A percentile compares a stretch with the other conserved stretches of the same genome.
These are phyloP conservation scores for Leccinum subgranulosum DNA, from an alignment of 768 basidiomycete species.

Conservation along the genomic window DNA sequence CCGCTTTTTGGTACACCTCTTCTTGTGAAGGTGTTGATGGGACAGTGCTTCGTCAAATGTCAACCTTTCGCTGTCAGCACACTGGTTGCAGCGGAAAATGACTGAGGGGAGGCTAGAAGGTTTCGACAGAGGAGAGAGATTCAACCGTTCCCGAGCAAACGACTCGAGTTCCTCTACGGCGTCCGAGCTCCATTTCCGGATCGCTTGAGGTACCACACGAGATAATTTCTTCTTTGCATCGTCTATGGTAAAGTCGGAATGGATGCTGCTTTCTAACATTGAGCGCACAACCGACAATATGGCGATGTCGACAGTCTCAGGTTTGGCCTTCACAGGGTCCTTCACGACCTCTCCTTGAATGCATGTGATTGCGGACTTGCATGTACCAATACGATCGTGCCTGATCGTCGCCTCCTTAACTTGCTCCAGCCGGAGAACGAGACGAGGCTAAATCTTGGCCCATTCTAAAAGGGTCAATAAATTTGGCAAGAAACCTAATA, in stretches of 20 bases:
- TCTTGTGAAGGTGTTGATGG: slow-evolving; percentile 7
- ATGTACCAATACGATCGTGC: neutral
- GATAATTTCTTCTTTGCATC: neutral
- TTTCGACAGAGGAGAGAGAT: slow-evolving; percentile 1
- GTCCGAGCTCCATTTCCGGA: slow-evolving; percentile 7
- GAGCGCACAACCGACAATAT: neutral
- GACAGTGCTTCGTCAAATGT: slow-evolving; percentile 9
- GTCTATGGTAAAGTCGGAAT: neutral
- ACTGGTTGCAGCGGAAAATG: slow-evolving; percentile 9
- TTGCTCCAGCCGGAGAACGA: neutral
- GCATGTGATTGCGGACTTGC: no score
- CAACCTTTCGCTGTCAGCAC: neutral
- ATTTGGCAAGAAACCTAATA: neutral
- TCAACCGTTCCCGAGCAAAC: slow-evolving; percentile 1
- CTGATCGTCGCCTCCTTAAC: neutral
- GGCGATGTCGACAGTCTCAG: slow-evolving; percentile 3
- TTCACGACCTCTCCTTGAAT: neutral
- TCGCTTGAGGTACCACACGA: neutral
- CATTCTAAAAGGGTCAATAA: neutral
- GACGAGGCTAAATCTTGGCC: slow-evolving; percentile 2
- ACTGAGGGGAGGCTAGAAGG: slow-evolving; percentile 5
- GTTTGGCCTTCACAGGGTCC: neutral
- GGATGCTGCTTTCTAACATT: neutral
- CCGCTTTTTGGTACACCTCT: neutral
- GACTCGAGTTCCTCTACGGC: slow-evolving; percentile 10